Conservation (phyloP, 1,139 yeast species). For the Candida neerlandica region DNA sequence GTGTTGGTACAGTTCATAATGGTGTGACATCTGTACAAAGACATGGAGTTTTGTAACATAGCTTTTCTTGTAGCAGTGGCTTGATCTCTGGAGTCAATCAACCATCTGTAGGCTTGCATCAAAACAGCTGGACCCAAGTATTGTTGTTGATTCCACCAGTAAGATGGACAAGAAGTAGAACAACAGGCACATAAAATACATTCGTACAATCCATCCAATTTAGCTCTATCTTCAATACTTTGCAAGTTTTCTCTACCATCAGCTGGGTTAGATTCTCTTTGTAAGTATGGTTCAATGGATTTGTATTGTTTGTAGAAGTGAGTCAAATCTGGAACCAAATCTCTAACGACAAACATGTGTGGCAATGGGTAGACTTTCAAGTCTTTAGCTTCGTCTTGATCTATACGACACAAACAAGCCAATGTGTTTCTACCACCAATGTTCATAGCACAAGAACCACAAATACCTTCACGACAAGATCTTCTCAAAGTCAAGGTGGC, state of each 20-base stretch:
- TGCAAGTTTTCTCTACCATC: constrained; percentile 96
- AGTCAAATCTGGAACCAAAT: constrained; percentile 96
- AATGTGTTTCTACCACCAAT: constrained; percentile 96
- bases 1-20: constrained; percentile 98
- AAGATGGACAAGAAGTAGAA: constrained; percentile 98
- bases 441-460: constrained; percentile 99
- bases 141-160: constrained; percentile 99
- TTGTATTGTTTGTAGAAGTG: constrained; percentile 98
- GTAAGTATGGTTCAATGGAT: constrained; percentile 95
- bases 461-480: constrained; percentile 99
- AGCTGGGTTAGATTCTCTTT: constrained; percentile 75
- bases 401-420: constrained; percentile 95
- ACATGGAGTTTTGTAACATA: constrained; percentile 95
- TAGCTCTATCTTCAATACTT: constrained; percentile 90
- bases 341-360: constrained; percentile 97
- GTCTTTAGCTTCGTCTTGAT: constrained; percentile 72
- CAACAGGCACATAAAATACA: constrained; percentile 99
- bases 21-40: constrained; percentile 97
- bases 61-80: constrained; percentile 81
- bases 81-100: constrained; percentile 95
- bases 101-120: constrained; percentile 99
- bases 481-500: constrained; percentile 94
- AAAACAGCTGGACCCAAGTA: constrained; percentile 98
- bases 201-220: constrained; percentile 95
- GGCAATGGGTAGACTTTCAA: constrained; percentile 95